These are phyloP conservation scores for Trichophyton equinum DNA, from an alignment of 2,329 filamentous ascomycete species.

Conservation along the genomic window DNA sequence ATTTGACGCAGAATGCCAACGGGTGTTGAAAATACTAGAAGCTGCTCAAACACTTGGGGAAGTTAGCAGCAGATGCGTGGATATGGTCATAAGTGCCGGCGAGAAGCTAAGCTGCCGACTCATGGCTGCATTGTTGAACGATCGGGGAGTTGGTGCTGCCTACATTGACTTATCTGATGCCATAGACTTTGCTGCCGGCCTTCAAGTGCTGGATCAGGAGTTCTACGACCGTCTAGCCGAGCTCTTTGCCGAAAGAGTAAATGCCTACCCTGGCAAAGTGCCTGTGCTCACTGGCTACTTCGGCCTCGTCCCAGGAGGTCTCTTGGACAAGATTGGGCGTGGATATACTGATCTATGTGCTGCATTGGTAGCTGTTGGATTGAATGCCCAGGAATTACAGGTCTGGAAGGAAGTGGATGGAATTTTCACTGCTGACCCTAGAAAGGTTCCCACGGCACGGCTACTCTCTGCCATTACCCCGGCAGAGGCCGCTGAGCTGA, in stretches of 20 bases:
- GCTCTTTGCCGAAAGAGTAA: conserved; percentile 51
- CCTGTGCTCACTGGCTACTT: conserved; percentile 90
- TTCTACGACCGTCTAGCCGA: conserved; percentile 58
- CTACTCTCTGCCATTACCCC: conserved; percentile 83
- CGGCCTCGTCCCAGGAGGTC: conserved; percentile 77
- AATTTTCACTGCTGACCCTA: conserved; percentile 76
- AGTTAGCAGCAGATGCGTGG: conserved; percentile 65
- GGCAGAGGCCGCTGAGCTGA: conserved; percentile 88
- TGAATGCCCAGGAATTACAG: conserved; percentile 79
- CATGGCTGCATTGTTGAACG: conserved; percentile 72
- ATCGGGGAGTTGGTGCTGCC: conserved; percentile 68
- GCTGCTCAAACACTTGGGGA: conserved; percentile 51
- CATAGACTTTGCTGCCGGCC: conserved; percentile 50
- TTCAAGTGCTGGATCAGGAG: conserved; percentile 46
- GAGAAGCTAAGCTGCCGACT: conserved; percentile 92
- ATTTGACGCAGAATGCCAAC: conserved; percentile 67
- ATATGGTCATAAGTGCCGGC: conserved; percentile 84
- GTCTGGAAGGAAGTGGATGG: conserved; percentile 99
- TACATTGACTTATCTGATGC: conserved; percentile 83
- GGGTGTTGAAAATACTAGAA: conserved; percentile 61
- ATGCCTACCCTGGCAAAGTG: conserved; percentile 53
- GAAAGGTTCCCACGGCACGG: conserved; percentile 83
- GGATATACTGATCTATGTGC: conserved; percentile 96
- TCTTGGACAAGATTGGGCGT: conserved; percentile 83
- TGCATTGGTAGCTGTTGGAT: conserved; percentile 75